Base-by-base conservation (phyloP, 2,329 filamentous ascomycete species). In the Fusarium sp. region DNA sequence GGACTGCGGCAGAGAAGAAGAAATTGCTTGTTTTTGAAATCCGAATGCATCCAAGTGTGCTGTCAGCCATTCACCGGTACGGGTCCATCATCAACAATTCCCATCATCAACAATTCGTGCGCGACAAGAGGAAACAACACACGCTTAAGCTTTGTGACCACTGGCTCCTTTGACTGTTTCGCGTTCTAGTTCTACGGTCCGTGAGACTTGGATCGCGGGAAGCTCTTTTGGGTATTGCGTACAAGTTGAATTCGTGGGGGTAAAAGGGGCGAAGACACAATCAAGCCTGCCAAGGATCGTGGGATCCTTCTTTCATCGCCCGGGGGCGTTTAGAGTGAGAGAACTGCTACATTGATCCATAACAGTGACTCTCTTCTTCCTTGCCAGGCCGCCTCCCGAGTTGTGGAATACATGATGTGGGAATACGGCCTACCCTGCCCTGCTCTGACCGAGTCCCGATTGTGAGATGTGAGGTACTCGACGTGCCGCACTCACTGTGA, bases 321-420 rank as follows among this genome's bases (percentile, higher is more conserved):
- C 16, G 8, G 32, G 21, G 43, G 27, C 40, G 42, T 20, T 10
- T 20, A 20, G 50, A 32, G 51, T 30, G 20, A 62, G 28, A 16
- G 21, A 47, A 53, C 32, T 49, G 23, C 14, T 41, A 59, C 21
- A 48, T 51, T 50, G 34, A n/a, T 40, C n/a, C 32, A 41, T 27
- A n/a, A 27, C 55, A 11, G 48, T 62, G 42, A 53, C 28, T 20
- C 72, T 73, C 37, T 37, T 53, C n/a, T 53, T 54, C 42, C 72
- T 72, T 40, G 28, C 28, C 37, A 69, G 53, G 23, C 41, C 69
- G 11, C 72, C 67, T 16, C 59, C 60, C 34, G 67, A 72, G 69
- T 54, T 72, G 45, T 60, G 69, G 41, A 63, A 57, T n/a, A 37
- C 34, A 74, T 71, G 57, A 53, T 68, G 20, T 69, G 71, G 68